Percentiles rank a stretch among this genome's conserved stretches.
These are phyloP conservation scores for Globisporangium lucens DNA, from an alignment of 352 stramenopile species.

Conservation along the genomic window DNA sequence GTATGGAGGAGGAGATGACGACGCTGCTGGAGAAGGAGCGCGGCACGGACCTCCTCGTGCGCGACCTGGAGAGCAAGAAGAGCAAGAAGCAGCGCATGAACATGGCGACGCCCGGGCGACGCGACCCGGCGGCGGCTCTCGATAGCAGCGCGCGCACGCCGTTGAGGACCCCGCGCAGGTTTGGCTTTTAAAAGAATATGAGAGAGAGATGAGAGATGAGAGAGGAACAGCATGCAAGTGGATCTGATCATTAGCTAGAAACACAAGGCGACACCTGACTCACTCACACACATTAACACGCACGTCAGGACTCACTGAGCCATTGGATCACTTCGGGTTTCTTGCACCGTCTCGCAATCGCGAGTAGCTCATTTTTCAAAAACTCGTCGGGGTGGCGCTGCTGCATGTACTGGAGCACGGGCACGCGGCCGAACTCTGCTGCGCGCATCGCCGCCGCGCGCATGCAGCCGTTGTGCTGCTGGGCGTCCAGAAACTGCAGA, in stretches of 20 bases:
- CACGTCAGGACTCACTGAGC: neutral
- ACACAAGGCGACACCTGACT: neutral
- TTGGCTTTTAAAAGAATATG: conserved; percentile 31
- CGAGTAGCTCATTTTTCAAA: neutral
- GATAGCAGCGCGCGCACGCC: conserved; percentile 34
- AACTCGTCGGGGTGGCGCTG: conserved; percentile 1
- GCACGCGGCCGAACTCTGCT: conserved; percentile 1
- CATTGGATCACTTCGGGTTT: neutral
- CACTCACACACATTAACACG: neutral
- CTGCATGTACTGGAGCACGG: conserved; percentile 10
- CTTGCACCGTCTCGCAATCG: conserved; percentile 3
- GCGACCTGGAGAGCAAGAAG: conserved; percentile 21
- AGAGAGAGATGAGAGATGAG: neutral
- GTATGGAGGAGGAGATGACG: conserved; percentile 88
- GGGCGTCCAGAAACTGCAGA: neutral
- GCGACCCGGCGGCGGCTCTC: conserved; percentile 21
- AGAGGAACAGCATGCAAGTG: neutral
- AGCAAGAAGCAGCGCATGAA: conserved; percentile 64
- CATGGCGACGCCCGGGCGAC: conserved; percentile 52
- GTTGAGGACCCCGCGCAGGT: conserved; percentile 59
- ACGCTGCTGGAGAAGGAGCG: conserved; percentile 20
- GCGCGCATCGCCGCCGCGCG: conserved; percentile 2
- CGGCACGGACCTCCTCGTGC: conserved; percentile 19
- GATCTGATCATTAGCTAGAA: neutral
- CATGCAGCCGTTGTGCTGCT: neutral